phyloP scores from a whole-genome alignment of 202 grass and related monocot species.

The Schoenoplectus tabernaemontani region DNA sequence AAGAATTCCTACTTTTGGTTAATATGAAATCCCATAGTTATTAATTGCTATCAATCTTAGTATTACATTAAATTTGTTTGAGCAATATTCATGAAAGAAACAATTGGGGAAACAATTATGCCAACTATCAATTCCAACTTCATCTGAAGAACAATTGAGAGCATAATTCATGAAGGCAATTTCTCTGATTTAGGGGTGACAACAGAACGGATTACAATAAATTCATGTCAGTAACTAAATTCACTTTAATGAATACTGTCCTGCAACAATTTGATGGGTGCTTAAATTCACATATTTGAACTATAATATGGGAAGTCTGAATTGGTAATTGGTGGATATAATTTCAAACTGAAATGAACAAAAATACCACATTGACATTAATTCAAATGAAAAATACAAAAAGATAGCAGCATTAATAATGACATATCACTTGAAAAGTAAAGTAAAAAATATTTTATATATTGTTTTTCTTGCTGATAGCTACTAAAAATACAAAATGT shows the following conservation, averaged over 20 bases:
- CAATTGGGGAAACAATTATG: neutral
- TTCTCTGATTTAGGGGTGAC: neutral
- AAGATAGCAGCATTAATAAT: neutral
- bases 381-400: neutral
- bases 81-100: neutral
- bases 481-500: neutral
- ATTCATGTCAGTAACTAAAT: neutral
- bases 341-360: neutral
- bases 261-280: neutral
- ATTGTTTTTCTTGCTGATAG: neutral
- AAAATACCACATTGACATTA: neutral
- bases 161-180: neutral
- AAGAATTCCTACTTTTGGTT: neutral
- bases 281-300: neutral
- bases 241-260: neutral
- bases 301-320: neutral
- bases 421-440: neutral
- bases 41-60: neutral
- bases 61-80: neutral
- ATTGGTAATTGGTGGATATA: neutral
- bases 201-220: neutral
- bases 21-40: neutral
- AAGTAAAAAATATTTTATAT: too few species aligned
- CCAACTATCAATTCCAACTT: neutral
- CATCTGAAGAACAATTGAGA: neutral